Evolutionary conservation across 805 yeast genomes (phyloP).

Genomic region (Helenozyma rhizophorensis): DNA sequence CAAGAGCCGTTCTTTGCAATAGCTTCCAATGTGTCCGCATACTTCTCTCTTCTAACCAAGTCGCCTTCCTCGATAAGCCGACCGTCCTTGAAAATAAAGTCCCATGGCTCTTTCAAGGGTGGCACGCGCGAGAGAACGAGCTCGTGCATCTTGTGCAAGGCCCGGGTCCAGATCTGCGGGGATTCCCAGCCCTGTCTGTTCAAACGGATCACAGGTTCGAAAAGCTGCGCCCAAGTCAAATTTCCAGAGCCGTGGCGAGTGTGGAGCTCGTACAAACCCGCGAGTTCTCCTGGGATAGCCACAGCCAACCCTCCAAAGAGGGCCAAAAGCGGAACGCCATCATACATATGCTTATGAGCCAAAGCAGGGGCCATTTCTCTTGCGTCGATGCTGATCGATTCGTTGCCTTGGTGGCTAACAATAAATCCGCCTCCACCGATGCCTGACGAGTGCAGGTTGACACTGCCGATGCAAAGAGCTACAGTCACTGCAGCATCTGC

Average conservation of each 20-base stretch:
- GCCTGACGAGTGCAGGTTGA: constrained; percentile 81
- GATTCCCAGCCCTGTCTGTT: constrained; percentile 50
- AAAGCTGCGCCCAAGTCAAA: constrained; percentile 64
- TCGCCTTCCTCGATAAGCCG: constrained; percentile 52
- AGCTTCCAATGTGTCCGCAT: constrained; percentile 62
- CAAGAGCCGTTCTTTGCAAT: constrained; percentile 76
- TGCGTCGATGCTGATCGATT: constrained; percentile 69
- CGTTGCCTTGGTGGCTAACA: constrained; percentile 28
- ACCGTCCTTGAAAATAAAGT: constrained; percentile 40
- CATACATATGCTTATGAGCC: constrained; percentile 65
- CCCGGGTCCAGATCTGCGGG: constrained; percentile 20
- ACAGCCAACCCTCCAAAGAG: constrained; percentile 83
- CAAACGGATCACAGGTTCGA: constrained; percentile 69
- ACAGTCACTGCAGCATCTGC: constrained; percentile 93
- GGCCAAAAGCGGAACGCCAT: constrained; percentile 43
- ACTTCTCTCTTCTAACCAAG: constrained; percentile 48
- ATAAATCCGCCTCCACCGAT: constrained; percentile 92
- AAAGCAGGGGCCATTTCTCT: constrained; percentile 79
- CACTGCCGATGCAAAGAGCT: constrained; percentile 81
- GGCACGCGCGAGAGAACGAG: constrained; percentile 26
- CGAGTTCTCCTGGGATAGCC: constrained; percentile 88
- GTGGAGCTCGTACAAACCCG: constrained; percentile 68
- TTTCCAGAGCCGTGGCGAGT: constrained; percentile 64
- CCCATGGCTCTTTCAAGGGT: constrained; percentile 46
- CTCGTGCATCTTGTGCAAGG: constrained; percentile 30